Conservation (phyloP, 768 basidiomycete genomes). For the Dioszegia crocea region DNA sequence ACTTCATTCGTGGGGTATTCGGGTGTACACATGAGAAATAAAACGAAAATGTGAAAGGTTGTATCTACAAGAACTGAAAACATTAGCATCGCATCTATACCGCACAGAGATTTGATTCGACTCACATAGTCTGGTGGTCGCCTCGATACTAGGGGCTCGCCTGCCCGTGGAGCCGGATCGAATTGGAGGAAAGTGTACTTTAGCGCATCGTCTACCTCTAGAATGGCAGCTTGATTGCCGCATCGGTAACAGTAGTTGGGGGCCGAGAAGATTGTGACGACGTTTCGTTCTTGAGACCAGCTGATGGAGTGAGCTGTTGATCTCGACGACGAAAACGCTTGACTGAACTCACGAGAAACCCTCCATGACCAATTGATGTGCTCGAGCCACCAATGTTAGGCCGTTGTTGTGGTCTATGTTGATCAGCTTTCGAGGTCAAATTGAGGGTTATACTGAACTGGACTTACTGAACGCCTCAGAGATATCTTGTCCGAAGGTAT, state of each 20-base stretch:
- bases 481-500: slow-evolving; percentile 98
- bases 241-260: slow-evolving; percentile 99
- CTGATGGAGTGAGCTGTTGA: slow-evolving; percentile 59
- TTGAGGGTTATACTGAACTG: background rate
- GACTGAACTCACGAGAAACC: slow-evolving; percentile 46
- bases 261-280: slow-evolving; percentile 98
- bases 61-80: slow-evolving; percentile 10
- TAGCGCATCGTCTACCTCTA: slow-evolving; percentile 81
- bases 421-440: background rate
- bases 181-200: slow-evolving; percentile 79
- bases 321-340: too few relatives aligned
- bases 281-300: slow-evolving; percentile 98
- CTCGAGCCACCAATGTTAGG: slow-evolving; percentile 89
- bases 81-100: too few relatives aligned
- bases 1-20: too few relatives aligned
- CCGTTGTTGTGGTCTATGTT: slow-evolving; percentile 87
- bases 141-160: slow-evolving; percentile 88
- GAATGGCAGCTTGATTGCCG: slow-evolving; percentile 98
- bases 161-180: slow-evolving; percentile 97
- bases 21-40: background rate
- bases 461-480: slow-evolving; percentile 80
- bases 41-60: background rate
- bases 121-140: slow-evolving; percentile 50
- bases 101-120: too few relatives aligned
- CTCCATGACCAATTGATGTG: slow-evolving; percentile 79